Evolutionary conservation across 2,329 filamentous ascomycete genomes (phyloP), one percentile per base, ranked within the genome.

Genomic region (Fusarium sp.): DNA sequence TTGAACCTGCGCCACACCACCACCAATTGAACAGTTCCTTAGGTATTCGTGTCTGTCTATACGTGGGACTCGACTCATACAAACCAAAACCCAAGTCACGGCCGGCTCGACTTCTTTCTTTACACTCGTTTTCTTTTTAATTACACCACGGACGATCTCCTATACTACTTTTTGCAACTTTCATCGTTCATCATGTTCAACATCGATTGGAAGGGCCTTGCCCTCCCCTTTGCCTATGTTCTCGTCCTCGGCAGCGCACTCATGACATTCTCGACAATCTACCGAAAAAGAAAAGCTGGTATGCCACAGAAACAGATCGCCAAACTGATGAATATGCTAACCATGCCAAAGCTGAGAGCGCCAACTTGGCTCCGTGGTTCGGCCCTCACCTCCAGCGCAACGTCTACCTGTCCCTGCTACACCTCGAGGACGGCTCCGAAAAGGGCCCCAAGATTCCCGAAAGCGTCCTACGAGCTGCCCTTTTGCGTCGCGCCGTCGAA

Each of bases 361-460:
- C 94, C 61, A 94, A 93, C 76, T 91, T 99, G 70, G 94, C 93
- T 76, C 95, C 96, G 77, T 99, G 96, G 96, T 99, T 99, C 84
- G 92, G 92, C 30, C 89, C 93, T 59, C 95, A 99, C 82, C 87
- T 97, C 58, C 93, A 96, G 84, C 94, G 96, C 83, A 95, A 99
- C 83, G 90, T 99, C 81, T 99, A 98, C 87, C 90, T 98, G 69
- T 95, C 95, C 50, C 91, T 99, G 45, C 88, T 98, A 58, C 95
- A 99, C 84, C 88, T 96, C 62, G 87, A 89, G 75, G 84, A 86
- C 39, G 88, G 88, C 62, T 84, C 89, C 68, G 91, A 94, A 79
- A 94, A 95, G 82, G 83, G 88, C 10, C 87, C 89, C 68, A 87
- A 86, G 87, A 79, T 98, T 9, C 96, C 96, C 34, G 94, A 98